These are phyloP conservation scores for Ustilago xerochloae DNA, from an alignment of 1,284 basidiomycete genomes.

Conservation along the genomic window DNA sequence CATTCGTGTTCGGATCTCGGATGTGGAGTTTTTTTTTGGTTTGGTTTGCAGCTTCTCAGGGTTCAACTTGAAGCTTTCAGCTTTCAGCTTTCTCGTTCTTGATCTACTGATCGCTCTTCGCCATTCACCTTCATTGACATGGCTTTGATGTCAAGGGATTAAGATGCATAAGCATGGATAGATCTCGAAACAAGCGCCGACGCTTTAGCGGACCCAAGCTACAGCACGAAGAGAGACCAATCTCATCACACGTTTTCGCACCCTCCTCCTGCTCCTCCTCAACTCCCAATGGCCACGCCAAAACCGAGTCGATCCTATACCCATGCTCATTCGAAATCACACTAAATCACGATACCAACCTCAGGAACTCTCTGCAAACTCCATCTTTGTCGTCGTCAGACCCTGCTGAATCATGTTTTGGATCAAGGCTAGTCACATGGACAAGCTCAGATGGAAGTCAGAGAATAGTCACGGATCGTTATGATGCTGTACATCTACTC, in stretches of 20 bases:
- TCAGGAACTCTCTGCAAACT: constrained; percentile 9
- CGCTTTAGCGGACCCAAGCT: background rate
- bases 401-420: background rate
- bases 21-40: constrained; percentile 36
- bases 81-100: background rate
- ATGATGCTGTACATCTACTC: constrained; percentile 35
- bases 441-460: constrained; percentile 6
- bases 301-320: background rate
- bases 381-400: background rate
- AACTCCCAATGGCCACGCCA: background rate
- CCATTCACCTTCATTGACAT: background rate
- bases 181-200: constrained; percentile 2
- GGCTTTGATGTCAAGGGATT: background rate
- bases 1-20: constrained; percentile 24
- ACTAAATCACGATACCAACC: constrained; percentile 16
- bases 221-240: background rate
- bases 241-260: constrained; percentile 17
- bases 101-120: background rate
- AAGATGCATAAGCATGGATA: constrained; percentile 1
- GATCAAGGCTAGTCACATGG: constrained; percentile 20
- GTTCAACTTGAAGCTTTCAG: background rate
- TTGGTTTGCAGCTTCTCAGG: too few species aligned
- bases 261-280: background rate
- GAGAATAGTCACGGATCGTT: constrained; percentile 16
- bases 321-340: constrained; percentile 27